Percentiles rank a stretch among this genome's conserved stretches.
Evolutionary conservation across 305 asterid species (phyloP).

Genomic region (Fraxinus platypoda): DNA sequence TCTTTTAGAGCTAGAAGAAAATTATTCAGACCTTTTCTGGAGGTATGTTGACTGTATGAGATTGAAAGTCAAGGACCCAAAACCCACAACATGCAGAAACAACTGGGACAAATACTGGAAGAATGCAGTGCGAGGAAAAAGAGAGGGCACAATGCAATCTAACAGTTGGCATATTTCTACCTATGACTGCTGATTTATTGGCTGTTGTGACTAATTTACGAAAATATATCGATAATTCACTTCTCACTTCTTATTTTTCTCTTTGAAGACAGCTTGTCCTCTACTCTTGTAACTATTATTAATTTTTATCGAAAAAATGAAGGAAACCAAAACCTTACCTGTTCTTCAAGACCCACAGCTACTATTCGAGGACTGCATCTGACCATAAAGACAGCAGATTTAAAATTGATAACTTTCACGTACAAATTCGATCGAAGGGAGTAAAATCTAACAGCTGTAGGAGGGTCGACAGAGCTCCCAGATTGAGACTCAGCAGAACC

Average conservation of each 20-base stretch:
- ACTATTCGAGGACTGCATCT: conserved; percentile 88
- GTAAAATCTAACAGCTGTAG: conserved; percentile 88
- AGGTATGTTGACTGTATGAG: not conserved
- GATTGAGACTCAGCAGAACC: conserved; percentile 52
- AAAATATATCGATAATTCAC: not conserved
- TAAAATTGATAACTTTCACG: conserved; percentile 77
- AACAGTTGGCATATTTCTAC: conserved; percentile 8
- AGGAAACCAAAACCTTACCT: conserved; percentile 46
- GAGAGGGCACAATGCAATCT: conserved; percentile 3
- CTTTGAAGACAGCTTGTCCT: not conserved
- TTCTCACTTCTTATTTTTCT: not conserved
- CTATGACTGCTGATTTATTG: conserved; percentile 8
- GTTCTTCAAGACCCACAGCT: conserved; percentile 93
- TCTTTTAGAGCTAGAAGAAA: not conserved
- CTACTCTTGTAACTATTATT: not conserved
- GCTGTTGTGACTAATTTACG: not conserved
- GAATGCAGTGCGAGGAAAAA: not conserved
- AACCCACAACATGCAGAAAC: not conserved
- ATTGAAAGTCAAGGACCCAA: not conserved
- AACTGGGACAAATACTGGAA: not conserved
- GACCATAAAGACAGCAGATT: conserved; percentile 83
- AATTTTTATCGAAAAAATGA: not conserved
- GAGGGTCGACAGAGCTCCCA: conserved; percentile 57
- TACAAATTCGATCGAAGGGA: conserved; percentile 81
- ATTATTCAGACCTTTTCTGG: not conserved